Base-by-base conservation (phyloP, 2,329 filamentous ascomycete genomes). In the Microsporum canis region DNA sequence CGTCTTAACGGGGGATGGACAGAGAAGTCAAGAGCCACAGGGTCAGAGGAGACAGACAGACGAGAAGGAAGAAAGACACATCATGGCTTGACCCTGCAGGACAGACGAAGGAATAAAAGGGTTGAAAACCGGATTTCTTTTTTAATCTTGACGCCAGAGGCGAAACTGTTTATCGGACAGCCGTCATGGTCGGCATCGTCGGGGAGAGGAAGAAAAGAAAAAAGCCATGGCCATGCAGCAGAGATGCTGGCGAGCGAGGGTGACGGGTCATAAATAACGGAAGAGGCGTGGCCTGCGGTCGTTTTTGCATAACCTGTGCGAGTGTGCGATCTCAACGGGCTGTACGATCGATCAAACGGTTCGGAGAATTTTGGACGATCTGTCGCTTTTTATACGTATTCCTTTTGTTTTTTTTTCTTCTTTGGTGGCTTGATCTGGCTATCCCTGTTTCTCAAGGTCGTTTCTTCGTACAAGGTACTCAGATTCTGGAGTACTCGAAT, bases 301-400 rank as follows among this genome's bases (percentile, higher is more conserved):
- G 10, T 41, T 43, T n/a, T 43, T 17, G 14, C n/a, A n/a, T 43
- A n/a, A 14, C 17, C 39, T 43, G 17, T 47, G 17, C 8, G 17
- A 23, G 23, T 47, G 43, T 29, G 43, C 43, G 43, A 47, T 47
- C 43, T 47, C 43, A 51, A 51, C 45, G 45, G 45, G 45, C 45
- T 51, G 51, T 36, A 34, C 14, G 29, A 34, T 55, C 51, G 33
- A 36, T 34, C 10, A n/a, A 55, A 38, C 14, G 12, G 51, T 31
- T 55, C 51, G 51, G 33, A 36, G 51, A 55, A 55, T 34, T 55
- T 14, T 23, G 49, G 51, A 55, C 51, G 51, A 55, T 55, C 51
- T 12, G 31, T 55, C 33, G 31, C 51, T 36, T 55, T 31, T 55
- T 55, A 55, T 55, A 55, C 31, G 51, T 55, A 55, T 55, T 36